These are phyloP conservation scores for Lichtheimia ramosa DNA, from an alignment of 371 early-diverging fungal genomes.

Conservation along the genomic window DNA sequence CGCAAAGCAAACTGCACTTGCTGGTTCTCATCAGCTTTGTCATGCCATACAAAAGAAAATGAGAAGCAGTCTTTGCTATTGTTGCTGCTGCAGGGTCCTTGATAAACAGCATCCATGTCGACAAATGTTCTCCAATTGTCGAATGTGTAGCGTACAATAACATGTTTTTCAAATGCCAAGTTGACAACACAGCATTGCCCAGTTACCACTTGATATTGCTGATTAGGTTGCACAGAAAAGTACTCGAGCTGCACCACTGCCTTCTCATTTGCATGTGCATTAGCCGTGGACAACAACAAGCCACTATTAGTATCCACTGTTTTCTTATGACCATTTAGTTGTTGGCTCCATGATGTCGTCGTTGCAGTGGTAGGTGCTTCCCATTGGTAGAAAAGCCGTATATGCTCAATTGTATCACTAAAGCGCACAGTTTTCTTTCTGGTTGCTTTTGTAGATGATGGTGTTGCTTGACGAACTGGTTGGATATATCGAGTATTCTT, in stretches of 20 bases:
- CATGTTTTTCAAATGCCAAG: conserved; percentile 72
- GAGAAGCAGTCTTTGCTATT: conserved; percentile 27
- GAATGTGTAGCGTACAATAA: conserved; percentile 63
- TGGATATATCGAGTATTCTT: background rate
- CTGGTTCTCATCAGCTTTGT: background rate
- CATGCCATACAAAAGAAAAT: conserved; percentile 10
- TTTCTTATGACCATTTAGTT: too few species aligned
- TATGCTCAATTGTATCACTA: conserved; percentile 6
- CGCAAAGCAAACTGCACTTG: conserved; percentile 25
- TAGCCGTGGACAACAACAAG: too few species aligned
- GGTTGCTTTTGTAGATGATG: background rate
- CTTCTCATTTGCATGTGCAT: too few species aligned
- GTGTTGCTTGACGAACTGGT: background rate
- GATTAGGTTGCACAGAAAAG: too few species aligned
- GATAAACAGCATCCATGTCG: conserved; percentile 57
- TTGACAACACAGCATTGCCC: conserved; percentile 74
- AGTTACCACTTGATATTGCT: background rate
- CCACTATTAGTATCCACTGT: too few species aligned
- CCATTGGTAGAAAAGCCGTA: conserved; percentile 14
- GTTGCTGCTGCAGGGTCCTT: conserved; percentile 33
- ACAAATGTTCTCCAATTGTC: conserved; percentile 68
- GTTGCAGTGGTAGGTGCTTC: background rate
- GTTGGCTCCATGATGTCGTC: background rate
- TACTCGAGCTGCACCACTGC: too few species aligned
- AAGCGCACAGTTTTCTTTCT: conserved; percentile 12